Evolutionary conservation across 1,139 yeast species (phyloP).

Genomic region (Debaryomycetaceae sp.): DNA sequence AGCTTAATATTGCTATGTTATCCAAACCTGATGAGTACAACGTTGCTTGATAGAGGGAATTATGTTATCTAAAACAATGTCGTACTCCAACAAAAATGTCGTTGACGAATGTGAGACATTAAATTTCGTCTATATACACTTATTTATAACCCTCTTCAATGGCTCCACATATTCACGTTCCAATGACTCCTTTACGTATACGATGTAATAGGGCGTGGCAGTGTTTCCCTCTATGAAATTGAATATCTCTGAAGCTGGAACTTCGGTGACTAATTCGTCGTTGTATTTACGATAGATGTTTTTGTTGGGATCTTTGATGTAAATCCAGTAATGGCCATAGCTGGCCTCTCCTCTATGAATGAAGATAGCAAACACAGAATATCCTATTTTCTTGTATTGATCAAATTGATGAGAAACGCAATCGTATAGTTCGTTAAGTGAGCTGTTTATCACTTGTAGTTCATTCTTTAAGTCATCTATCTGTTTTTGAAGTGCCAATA

Average conservation of each 20-base stretch:
- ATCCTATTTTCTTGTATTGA: conserved; percentile 61
- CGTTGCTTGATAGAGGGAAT: not conserved
- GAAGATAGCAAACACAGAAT: conserved; percentile 84
- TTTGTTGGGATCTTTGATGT: conserved; percentile 70
- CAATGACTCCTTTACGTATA: conserved; percentile 68
- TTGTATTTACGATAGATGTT: conserved; percentile 82
- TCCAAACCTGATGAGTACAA: not conserved
- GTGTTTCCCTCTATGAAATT: conserved; percentile 71
- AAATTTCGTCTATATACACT: conserved; percentile 1
- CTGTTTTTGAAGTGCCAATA: conserved; percentile 31
- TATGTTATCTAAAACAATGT: not conserved
- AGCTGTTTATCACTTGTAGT: conserved; percentile 29
- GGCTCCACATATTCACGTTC: conserved; percentile 65
- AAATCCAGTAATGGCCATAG: conserved; percentile 96
- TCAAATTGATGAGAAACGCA: conserved; percentile 58
- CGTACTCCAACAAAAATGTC: not conserved
- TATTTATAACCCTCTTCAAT: conserved; percentile 42
- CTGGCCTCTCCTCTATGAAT: conserved; percentile 95
- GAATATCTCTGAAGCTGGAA: conserved; percentile 67
- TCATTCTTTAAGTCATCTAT: conserved; percentile 20
- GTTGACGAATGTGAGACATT: not conserved
- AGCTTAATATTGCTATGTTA: not conserved
- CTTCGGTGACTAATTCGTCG: conserved; percentile 86
- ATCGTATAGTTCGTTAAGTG: conserved; percentile 39
- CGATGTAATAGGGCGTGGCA: conserved; percentile 92